Percentiles rank a stretch among this genome's conserved stretches.
Evolutionary conservation across 495 filamentous ascomycete genomes (phyloP).

Genomic region (Penicillium canescens): DNA sequence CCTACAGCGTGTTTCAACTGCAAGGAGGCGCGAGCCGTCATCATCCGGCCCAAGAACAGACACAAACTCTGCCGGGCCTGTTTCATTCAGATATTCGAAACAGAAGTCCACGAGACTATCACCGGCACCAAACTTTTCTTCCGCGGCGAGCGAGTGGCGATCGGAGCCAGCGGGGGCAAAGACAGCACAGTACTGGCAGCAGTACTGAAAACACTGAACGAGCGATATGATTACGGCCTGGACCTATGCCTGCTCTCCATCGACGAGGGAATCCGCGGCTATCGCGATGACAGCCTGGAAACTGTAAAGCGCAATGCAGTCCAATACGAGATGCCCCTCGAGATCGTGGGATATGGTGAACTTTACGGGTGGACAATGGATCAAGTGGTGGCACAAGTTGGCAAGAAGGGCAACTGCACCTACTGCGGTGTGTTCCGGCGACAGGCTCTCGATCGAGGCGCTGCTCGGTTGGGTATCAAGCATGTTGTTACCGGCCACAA

Average conservation of each 20-base stretch:
- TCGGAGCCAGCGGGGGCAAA: slow-evolving; percentile 96
- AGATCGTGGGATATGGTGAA: slow-evolving; percentile 90
- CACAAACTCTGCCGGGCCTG: slow-evolving; percentile 87
- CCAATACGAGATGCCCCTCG: slow-evolving; percentile 87
- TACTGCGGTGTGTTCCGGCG: slow-evolving; percentile 96
- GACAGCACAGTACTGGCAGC: slow-evolving; percentile 96
- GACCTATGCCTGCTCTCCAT: slow-evolving; percentile 86
- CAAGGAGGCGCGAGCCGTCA: slow-evolving; percentile 73
- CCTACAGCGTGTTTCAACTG: slow-evolving; percentile 71
- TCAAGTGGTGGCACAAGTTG: slow-evolving; percentile 90
- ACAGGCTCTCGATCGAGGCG: slow-evolving; percentile 91
- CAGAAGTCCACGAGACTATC: slow-evolving; percentile 93
- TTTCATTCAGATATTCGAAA: slow-evolving; percentile 85
- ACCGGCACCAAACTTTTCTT: slow-evolving; percentile 73
- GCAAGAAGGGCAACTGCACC: slow-evolving; percentile 98
- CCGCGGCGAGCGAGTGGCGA: slow-evolving; percentile 84
- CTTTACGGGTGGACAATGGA: slow-evolving; percentile 99
- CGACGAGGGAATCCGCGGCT: slow-evolving; percentile 96
- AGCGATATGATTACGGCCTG: slow-evolving; percentile 82
- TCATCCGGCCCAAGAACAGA: slow-evolving; percentile 91
- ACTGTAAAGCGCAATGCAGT: slow-evolving; percentile 91
- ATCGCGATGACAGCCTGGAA: slow-evolving; percentile 91
- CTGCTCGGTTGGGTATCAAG: slow-evolving; percentile 80
- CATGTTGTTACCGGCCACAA: slow-evolving; percentile 99
- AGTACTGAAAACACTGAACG: slow-evolving; percentile 91